Base-by-base conservation (phyloP, 768 basidiomycete species). In the Russula sp. region DNA sequence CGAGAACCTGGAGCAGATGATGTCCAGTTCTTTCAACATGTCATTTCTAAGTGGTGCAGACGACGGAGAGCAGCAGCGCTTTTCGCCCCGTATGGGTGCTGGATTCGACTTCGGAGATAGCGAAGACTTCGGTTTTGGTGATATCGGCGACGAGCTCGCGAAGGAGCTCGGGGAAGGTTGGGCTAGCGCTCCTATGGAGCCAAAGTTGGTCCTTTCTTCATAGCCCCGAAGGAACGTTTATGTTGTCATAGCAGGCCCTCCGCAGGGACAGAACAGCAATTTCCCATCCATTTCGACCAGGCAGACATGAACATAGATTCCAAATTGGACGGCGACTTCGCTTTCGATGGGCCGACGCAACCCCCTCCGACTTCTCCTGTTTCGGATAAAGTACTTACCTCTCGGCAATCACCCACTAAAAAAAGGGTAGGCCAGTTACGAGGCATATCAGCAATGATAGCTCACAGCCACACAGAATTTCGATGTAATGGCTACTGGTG, bases 81-180 rank as follows among this genome's bases (percentile, higher is more conserved):
- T 84, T 14, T 86, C 87, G 7, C 87, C 87, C 8, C 83, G 84
- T 59, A 69, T 70, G 6, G 81, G 75, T 11, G 78, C 71, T 18
- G 76, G 73, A 14, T 80, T 84, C 43, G 76, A 69, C 20, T 72
- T 71, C 49, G 69, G 58, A 2, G 72, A 76, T 9, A 77, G 79
- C 20, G 87, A 83, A 57, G 84, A 76, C 22, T 67, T 84, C 25
- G 87, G 83, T 62, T 69, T 85, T 18, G 80, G 74, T 7, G 84
- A 79, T 22, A 72, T 91, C 18, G 87, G 84, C 4, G 88, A 89
- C 49, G 90, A 91, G 66, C 74, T 92, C 32, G 87, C 86, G 8
- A 79, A 77, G 63, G 89, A 92, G 67, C 76, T 92, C 3, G 90
- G 88, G 35, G 83, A 84, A 67, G 83, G 78, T 25, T 90, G 89